Base-by-base conservation (phyloP, 768 basidiomycete genomes). In the Phanerodontia chrysosporium region DNA sequence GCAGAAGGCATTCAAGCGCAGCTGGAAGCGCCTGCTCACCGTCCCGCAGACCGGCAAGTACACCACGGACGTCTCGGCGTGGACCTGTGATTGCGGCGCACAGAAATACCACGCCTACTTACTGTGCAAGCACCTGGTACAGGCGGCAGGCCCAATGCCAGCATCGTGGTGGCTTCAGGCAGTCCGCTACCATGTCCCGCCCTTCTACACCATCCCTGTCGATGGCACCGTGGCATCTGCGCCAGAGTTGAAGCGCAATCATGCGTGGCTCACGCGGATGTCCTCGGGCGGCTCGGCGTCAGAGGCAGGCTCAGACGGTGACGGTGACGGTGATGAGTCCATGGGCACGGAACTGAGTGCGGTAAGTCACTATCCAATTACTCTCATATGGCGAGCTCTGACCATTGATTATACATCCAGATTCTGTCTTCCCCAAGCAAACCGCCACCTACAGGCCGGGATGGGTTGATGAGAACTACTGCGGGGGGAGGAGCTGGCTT, bases 101-200 rank as follows among this genome's bases (percentile, higher is more conserved):
- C 61, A 62, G 51, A 62, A 62, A 27, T 62, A 62, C 36, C 57
- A 58, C 22, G 44, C 61, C 2, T 18, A 62, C 32, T 39, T 62
- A 2, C 52, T 62, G 14, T 62, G 61, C 53, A 62, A 62, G 36
- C 61, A 62, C 32, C 61, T 62, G 5, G 57, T 62, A 8, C 61
- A 58, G 18, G 57, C 61, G 2, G 57, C 51, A 10, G 39, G 39
- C 3, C 27, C 32, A 14, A 52, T 59, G 7, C 32, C 51, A 12
- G 32, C 32, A 7, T 35, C 12, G 3, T 59, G 51, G 51, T 59
- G 58, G 58, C 27, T 14, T n/a, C 8, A 13, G 1, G 58, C 39
- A 2, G 24, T 16, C 2, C 51, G 55, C 16, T 59, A 48, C 24
- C 62, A 63, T 21, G 39, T 59, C 12, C 55, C 49, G 1, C 62